phyloP scores from a whole-genome alignment of 306 rosid genomes.

The Potentilla sterilis region DNA sequence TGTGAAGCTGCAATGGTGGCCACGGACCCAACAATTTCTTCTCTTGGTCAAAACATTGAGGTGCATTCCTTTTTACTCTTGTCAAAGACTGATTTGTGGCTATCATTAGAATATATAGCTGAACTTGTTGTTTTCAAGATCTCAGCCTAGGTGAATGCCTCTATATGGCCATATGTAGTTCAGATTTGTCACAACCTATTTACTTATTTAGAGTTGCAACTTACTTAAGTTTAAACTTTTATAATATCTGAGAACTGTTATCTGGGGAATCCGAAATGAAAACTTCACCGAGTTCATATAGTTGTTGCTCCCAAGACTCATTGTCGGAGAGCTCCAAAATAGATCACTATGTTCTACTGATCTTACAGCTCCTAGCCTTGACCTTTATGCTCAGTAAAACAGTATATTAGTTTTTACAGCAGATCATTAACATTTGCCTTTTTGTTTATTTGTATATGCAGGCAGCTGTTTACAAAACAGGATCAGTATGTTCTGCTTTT shows the following conservation, averaged over 20 bases:
- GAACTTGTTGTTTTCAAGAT: constrained; percentile 1
- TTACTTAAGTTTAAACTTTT: background rate
- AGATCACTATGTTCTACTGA: background rate
- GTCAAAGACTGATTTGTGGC: constrained; percentile 4
- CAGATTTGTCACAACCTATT: background rate
- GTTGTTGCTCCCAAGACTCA: background rate
- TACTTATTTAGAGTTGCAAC: background rate
- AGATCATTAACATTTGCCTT: constrained; percentile 9
- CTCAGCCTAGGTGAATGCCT: constrained; percentile 16
- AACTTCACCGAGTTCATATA: background rate
- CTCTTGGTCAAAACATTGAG: constrained; percentile 75
- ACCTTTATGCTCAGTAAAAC: constrained; percentile 6
- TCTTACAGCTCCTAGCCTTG: background rate
- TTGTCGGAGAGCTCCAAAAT: background rate
- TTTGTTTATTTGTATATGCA: constrained; percentile 27
- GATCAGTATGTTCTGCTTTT: constrained; percentile 69
- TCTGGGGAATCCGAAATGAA: background rate
- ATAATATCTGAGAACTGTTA: background rate
- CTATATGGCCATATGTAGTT: background rate
- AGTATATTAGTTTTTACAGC: background rate
- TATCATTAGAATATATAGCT: background rate
- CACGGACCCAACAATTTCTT: too few species aligned
- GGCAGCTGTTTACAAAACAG: constrained; percentile 79
- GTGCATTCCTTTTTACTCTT: constrained; percentile 34
- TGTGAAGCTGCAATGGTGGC: constrained; percentile 80